Evolutionary conservation across 768 basidiomycete species (phyloP).

Genomic region (Mycena haematopus): DNA sequence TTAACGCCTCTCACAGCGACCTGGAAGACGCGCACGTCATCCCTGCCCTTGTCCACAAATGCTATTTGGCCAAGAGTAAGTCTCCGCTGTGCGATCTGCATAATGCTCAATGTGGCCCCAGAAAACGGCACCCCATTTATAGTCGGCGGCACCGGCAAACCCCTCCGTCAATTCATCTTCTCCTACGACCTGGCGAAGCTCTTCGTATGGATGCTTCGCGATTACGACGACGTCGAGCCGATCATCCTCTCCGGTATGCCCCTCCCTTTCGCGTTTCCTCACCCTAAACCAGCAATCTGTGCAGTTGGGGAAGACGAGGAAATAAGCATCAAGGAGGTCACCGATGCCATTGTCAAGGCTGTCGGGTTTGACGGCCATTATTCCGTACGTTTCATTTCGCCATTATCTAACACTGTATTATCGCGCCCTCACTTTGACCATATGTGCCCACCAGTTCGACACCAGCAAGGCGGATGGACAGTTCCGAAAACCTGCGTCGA

Average conservation of each 20-base stretch:
- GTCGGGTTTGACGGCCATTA: conserved; percentile 83
- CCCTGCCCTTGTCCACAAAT: conserved; percentile 92
- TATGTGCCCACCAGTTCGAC: conserved; percentile 74
- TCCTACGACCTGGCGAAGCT: conserved; percentile 95
- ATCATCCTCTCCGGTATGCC: conserved; percentile 84
- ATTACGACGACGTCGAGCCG: conserved; percentile 93
- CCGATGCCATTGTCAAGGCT: conserved; percentile 88
- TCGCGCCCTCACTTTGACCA: background rate
- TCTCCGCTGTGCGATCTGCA: background rate
- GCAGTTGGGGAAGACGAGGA: conserved; percentile 94
- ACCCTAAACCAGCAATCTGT: background rate
- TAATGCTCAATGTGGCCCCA: conserved; percentile 33
- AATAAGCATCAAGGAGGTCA: conserved; percentile 89
- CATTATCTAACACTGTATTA: background rate
- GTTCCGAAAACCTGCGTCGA: conserved; percentile 95
- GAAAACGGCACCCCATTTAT: conserved; percentile 86
- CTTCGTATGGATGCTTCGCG: conserved; percentile 90
- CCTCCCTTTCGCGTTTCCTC: background rate
- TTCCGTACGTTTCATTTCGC: conserved; percentile 52
- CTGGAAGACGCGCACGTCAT: conserved; percentile 94
- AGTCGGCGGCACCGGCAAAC: conserved; percentile 90
- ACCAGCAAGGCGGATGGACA: conserved; percentile 87
- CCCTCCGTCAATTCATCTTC: conserved; percentile 97
- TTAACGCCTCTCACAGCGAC: conserved; percentile 55
- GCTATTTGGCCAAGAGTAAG: conserved; percentile 87